phyloP scores from a whole-genome alignment of 2,329 filamentous ascomycete genomes.

The Aspergillus sp. region DNA sequence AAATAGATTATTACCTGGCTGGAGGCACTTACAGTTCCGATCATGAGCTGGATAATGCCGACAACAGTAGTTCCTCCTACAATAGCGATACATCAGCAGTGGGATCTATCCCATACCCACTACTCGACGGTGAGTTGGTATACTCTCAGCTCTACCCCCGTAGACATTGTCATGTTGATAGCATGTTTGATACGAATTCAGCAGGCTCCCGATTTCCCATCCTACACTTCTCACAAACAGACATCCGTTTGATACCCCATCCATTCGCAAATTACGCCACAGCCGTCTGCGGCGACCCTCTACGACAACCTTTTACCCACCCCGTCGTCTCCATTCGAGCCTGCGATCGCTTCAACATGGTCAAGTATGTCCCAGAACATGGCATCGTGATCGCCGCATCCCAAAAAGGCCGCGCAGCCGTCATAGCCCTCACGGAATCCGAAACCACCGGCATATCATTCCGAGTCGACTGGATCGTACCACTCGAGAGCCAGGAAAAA shows the following conservation, averaged over 20 bases:
- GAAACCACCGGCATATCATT: constrained; percentile 46
- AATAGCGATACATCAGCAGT: constrained; percentile 18
- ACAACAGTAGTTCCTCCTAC: constrained; percentile 18
- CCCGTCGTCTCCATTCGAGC: constrained; percentile 25
- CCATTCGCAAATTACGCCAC: constrained; percentile 33
- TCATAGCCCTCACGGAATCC: constrained; percentile 54
- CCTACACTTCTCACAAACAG: constrained; percentile 44
- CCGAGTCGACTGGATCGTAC: constrained; percentile 59
- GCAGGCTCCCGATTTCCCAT: constrained; percentile 39
- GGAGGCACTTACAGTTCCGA: constrained; percentile 20
- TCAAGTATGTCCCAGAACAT: constrained; percentile 59
- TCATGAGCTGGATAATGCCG: constrained; percentile 17
- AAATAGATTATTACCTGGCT: constrained; percentile 16
- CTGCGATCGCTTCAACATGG: constrained; percentile 59
- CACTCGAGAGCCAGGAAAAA: constrained; percentile 53
- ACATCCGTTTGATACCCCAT: constrained; percentile 41
- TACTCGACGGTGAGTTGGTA: constrained; percentile 22
- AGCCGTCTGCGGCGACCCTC: constrained; percentile 33
- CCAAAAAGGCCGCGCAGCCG: constrained; percentile 57
- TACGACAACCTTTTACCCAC: constrained; percentile 32
- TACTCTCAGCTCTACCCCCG: neutral
- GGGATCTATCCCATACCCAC: constrained; percentile 15
- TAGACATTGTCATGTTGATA: constrained; percentile 3
- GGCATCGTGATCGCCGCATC: constrained; percentile 60
- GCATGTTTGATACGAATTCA: constrained; percentile 19